Percentiles rank a stretch among this genome's conserved stretches.
Evolutionary conservation across 1,139 yeast genomes (phyloP).

Genomic region (Taphrina pruni): DNA sequence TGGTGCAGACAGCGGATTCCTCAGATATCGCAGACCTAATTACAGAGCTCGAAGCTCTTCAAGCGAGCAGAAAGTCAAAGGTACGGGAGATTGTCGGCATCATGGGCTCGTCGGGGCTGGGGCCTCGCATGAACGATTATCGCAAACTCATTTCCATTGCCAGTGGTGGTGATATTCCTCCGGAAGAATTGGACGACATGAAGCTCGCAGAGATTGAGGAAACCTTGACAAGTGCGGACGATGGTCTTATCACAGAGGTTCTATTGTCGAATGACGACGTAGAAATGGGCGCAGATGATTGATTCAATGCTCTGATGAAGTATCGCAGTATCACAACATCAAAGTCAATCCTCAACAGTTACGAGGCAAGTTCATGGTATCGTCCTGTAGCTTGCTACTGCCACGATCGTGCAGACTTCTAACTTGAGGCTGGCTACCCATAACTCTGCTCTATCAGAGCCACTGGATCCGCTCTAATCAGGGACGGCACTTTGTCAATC

Average conservation of each 20-base stretch:
- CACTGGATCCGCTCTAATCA: too few relatives aligned
- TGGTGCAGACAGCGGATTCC: conserved; percentile 26
- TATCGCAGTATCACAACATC: too few relatives aligned
- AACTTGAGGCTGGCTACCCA: too few relatives aligned
- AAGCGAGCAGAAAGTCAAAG: conserved; percentile 57
- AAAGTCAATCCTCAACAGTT: too few relatives aligned
- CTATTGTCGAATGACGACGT: conserved; percentile 10
- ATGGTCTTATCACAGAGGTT: conserved; percentile 8
- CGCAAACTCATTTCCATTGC: conserved; percentile 72
- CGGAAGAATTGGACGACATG: conserved; percentile 29
- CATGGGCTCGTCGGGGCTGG: conserved; percentile 57
- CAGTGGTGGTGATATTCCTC: conserved; percentile 30
- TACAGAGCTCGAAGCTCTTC: conserved; percentile 57
- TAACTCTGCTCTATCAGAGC: too few relatives aligned
- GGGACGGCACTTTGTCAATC: too few relatives aligned
- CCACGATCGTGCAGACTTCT: too few relatives aligned
- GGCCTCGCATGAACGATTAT: conserved; percentile 76
- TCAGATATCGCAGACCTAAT: conserved; percentile 49
- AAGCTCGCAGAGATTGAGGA: conserved; percentile 35
- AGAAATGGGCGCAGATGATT: conserved; percentile 13
- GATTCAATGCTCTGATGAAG: background rate
- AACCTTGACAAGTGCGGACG: conserved; percentile 21
- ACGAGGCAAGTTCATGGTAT: too few relatives aligned
- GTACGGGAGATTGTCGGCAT: conserved; percentile 58
- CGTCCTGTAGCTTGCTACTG: too few relatives aligned